Evolutionary conservation across 768 basidiomycete genomes (phyloP).

Genomic region (Termitomyces sp.): DNA sequence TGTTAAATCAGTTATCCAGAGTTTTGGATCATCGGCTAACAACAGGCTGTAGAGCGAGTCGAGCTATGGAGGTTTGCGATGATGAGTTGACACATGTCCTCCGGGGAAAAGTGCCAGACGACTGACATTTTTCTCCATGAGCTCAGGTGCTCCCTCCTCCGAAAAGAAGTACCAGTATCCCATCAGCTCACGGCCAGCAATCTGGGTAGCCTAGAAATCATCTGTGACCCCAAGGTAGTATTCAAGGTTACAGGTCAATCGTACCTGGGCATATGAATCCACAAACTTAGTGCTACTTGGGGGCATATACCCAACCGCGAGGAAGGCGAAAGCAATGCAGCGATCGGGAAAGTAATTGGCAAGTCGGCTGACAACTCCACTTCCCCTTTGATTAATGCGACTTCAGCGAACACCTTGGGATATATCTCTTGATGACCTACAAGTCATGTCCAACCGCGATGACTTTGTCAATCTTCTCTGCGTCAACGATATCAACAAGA

Average conservation of each 20-base stretch:
- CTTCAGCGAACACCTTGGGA: too few relatives aligned
- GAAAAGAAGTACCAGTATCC: slow-evolving; percentile 38
- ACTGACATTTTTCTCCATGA: slow-evolving; percentile 34
- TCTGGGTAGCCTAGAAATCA: slow-evolving; percentile 14
- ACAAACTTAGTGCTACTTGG: slow-evolving; percentile 19
- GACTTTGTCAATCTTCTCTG: slow-evolving; percentile 26
- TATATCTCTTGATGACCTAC: too few relatives aligned
- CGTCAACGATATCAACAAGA: slow-evolving; percentile 38
- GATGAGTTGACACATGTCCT: not conserved
- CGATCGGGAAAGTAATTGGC: slow-evolving; percentile 34
- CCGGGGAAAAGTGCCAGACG: not conserved
- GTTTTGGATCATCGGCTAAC: slow-evolving; percentile 23
- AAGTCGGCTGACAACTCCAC: too few relatives aligned
- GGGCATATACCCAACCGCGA: slow-evolving; percentile 31
- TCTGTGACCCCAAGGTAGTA: too few relatives aligned
- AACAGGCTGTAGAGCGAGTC: slow-evolving; percentile 36
- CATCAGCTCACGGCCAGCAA: slow-evolving; percentile 24
- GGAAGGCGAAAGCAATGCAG: slow-evolving; percentile 36
- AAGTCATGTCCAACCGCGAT: slow-evolving; percentile 45
- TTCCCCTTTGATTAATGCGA: too few relatives aligned
- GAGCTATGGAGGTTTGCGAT: slow-evolving; percentile 19
- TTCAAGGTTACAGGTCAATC: not conserved
- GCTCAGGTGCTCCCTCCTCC: slow-evolving; percentile 27
- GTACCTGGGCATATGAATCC: slow-evolving; percentile 3
- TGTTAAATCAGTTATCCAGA: slow-evolving; percentile 23